Conservation (phyloP, 2,329 filamentous ascomycete species). For the Aureobasidium zeae region DNA sequence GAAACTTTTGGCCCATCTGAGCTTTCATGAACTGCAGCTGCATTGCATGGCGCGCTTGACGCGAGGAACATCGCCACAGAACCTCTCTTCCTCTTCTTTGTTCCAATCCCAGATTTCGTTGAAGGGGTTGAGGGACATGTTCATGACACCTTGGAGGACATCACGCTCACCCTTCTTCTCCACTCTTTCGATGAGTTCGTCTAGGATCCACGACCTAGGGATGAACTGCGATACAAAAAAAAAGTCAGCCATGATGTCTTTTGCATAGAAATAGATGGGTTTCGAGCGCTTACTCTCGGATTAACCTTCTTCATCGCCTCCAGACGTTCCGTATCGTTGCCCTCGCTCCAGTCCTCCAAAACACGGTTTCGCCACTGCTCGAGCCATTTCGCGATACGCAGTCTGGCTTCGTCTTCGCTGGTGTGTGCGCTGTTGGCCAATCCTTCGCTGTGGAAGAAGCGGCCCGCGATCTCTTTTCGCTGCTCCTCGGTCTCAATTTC, state of each 20-base stretch:
- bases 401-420: conserved; percentile 56
- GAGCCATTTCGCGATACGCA: conserved; percentile 68
- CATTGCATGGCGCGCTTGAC: conserved; percentile 78
- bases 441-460: conserved; percentile 75
- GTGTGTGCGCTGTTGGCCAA: conserved; percentile 47
- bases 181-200: conserved; percentile 83
- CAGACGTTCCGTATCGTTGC: conserved; percentile 48
- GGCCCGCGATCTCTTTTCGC: conserved; percentile 53
- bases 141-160: conserved; percentile 67
- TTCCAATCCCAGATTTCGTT: conserved; percentile 64
- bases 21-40: conserved; percentile 66
- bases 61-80: conserved; percentile 76
- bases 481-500: conserved; percentile 57
- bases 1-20: not conserved
- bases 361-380: conserved; percentile 65
- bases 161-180: conserved; percentile 76
- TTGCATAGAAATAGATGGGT: not conserved
- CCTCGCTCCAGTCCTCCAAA: conserved; percentile 64
- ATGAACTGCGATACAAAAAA: conserved; percentile 55
- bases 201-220: conserved; percentile 81
- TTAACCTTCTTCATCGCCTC: conserved; percentile 76
- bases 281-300: conserved; percentile 50
- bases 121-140: conserved; percentile 77
- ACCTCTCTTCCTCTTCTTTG: conserved; percentile 66
- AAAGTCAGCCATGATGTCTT: not conserved